Evolutionary conservation across 257 asterid species (phyloP), one percentile per base, ranked within the genome.

Genomic region (Nicotiana paniculata): DNA sequence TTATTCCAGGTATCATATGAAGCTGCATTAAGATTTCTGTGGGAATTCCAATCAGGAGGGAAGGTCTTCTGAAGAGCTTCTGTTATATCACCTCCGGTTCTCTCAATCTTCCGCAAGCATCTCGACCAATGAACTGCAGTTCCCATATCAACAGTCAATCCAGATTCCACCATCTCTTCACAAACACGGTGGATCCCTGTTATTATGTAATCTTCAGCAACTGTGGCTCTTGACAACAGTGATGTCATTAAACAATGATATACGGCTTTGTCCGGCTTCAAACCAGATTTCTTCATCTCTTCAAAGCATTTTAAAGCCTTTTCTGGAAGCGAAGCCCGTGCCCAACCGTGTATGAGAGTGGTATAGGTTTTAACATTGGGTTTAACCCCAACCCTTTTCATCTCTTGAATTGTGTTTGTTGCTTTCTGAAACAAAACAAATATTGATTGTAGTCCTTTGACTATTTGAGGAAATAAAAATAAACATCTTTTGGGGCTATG

Each of bases 51-150:
- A 76, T 96, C 99, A 0, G 99, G 98, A 4, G 99, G 99, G 86
- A 96, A 96, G 1, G 97, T 94, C 89, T 87, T 96, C 87, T 96
- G 99, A 76, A 96, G 93, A 85, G 97, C 93, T 85, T 96, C 97
- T 0, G 98, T 96, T 32, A 96, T 87, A 77, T 76, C 85, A 5
- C 98, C 99, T 16, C 99, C 99, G 0, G 90, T 83, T 66, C 92
- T 81, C 80, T 96, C 99, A 21, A 96, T 94, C 89, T 92, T 93
- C 63, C 90, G 91, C 66, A 96, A 77, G 88, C 97, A 91, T 87
- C 81, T 93, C 0, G 97, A 94, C 99, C 99, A 96, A 87, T 93
- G 98, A 83, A 96, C 98, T 0, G 99, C 99, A 5, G 99, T 96
- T 48, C 98, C 98, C 98, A 96, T 94, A 70, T 96, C 98, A 11